Evolutionary conservation across 495 filamentous ascomycete genomes (phyloP).

Genomic region (Talaromyces proteolyticus): DNA sequence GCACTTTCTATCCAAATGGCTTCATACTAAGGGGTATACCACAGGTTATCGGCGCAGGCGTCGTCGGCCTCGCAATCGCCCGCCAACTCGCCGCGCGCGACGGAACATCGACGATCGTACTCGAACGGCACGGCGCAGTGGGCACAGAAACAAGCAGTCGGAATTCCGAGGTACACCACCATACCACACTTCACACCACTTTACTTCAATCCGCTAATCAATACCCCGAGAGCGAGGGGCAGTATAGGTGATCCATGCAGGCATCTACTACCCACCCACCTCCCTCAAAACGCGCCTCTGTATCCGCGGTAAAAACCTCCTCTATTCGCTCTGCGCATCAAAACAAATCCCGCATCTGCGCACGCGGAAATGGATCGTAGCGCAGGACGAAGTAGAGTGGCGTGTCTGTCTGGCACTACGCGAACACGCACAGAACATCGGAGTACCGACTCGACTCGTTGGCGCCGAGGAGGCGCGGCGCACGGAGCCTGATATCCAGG

Average conservation of each 20-base stretch:
- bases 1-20: neutral
- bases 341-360: constrained; percentile 64
- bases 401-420: constrained; percentile 60
- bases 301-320: constrained; percentile 62
- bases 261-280: constrained; percentile 78
- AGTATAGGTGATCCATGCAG: constrained; percentile 78
- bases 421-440: constrained; percentile 56
- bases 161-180: constrained; percentile 80
- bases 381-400: constrained; percentile 68
- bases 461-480: constrained; percentile 48
- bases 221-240: no score
- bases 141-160: constrained; percentile 90
- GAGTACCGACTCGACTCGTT: constrained; percentile 71
- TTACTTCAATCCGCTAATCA: no score
- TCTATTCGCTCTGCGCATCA: constrained; percentile 72
- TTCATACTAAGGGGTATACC: constrained; percentile 5
- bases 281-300: constrained; percentile 83
- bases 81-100: constrained; percentile 61
- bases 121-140: constrained; percentile 71
- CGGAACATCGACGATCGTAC: constrained; percentile 64
- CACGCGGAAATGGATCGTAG: constrained; percentile 92
- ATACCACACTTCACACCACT: neutral
- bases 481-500: constrained; percentile 70
- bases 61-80: constrained; percentile 87
- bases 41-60: constrained; percentile 84